Percentiles rank a stretch among this genome's conserved stretches.
Evolutionary conservation across 441 rosid genomes (phyloP).

Genomic region (Gossypium schwendimanii): DNA sequence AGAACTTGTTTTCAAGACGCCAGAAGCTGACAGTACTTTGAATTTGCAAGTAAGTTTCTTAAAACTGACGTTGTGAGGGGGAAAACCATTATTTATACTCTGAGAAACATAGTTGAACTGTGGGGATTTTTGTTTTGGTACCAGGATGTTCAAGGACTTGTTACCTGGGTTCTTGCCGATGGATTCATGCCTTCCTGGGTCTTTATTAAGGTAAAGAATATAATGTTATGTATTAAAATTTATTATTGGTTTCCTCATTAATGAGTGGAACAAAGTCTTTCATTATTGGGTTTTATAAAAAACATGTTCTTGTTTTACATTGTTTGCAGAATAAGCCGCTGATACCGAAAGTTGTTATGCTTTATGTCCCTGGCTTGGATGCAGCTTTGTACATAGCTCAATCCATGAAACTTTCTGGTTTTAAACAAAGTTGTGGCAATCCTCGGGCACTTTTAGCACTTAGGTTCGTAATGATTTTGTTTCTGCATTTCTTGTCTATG

Average conservation of each 20-base stretch:
- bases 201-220: constrained; percentile 59
- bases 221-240: neutral
- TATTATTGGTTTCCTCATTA: neutral
- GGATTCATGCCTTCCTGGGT: constrained; percentile 95
- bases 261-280: neutral
- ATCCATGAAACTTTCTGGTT: constrained; percentile 54
- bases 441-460: constrained; percentile 73
- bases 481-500: constrained; percentile 10
- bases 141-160: constrained; percentile 93
- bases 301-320: constrained; percentile 12
- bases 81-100: neutral
- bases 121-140: constrained; percentile 16
- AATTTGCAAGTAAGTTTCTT: constrained; percentile 54
- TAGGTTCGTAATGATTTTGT: constrained; percentile 50
- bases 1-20: constrained; percentile 57
- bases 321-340: constrained; percentile 83
- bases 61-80: neutral
- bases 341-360: constrained; percentile 84
- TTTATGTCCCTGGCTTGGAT: constrained; percentile 89
- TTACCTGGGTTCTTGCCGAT: constrained; percentile 91
- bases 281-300: neutral
- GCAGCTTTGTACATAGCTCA: constrained; percentile 78
- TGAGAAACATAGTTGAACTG: neutral
- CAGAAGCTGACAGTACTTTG: constrained; percentile 52
- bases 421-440: constrained; percentile 67